Evolutionary conservation across 139 green algal genomes (phyloP), one percentile per base, ranked within the genome.

Genomic region (Asterochloris erici): DNA sequence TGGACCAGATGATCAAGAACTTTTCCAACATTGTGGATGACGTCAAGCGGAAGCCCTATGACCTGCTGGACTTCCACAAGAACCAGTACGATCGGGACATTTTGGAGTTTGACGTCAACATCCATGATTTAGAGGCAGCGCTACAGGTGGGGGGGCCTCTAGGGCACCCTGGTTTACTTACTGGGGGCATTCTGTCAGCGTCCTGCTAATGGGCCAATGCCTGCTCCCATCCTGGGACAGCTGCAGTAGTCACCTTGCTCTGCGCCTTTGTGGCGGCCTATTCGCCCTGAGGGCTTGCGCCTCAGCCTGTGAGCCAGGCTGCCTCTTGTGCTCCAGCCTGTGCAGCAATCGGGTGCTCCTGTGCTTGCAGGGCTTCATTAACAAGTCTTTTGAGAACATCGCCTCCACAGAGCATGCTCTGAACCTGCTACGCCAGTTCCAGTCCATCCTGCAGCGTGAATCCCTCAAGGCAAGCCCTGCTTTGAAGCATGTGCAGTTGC

Each of bases 31-130:
- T 98, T 83, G 92, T 97, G 16, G 93, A 97, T 54, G 94, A 97
- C 79, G 91, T 98, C 19, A 94, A 95, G 87, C 82, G 92, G 73
- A 96, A 95, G 90, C 94, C 93, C 6, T 98, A 98, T 83, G 94
- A 98, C 86, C 90, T 98, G 63, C 87, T 98, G 75, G 94, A 98
- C 85, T 96, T 91, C 85, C 87, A 69, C 54, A 91, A 90, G 28
- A 98, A 91, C 83, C 88, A 94, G 84, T 98, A 97, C 85, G 95
- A 98, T 87, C 86, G 94, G 28, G 94, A 98, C 90, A 93, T 95
- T 83, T 86, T 98, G 77, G 95, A 98, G 88, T 98, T 98, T 87
- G 95, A 97, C 78, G 95, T 98, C 70, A 94, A 98, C 89, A 96
- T 98, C 81, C 91, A 98, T 84, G 94, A 98, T 77, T 90, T 98